Base-by-base conservation (phyloP, 768 basidiomycete species). In the Kwoniella heveanensis region DNA sequence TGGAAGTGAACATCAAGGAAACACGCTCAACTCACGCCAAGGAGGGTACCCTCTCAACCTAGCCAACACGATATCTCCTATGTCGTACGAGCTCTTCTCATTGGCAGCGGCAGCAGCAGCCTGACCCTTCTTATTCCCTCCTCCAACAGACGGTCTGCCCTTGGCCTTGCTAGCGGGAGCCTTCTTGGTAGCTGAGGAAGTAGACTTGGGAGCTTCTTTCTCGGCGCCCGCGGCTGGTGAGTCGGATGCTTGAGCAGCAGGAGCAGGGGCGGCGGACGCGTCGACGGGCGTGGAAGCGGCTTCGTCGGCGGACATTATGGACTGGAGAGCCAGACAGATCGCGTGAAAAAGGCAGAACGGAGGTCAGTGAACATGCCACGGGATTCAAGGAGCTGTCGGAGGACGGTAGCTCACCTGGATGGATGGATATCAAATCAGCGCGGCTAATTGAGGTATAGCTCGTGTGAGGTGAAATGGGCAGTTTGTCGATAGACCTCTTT, bases 11-110 rank as follows among this genome's bases (percentile, higher is more conserved):
- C 7, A 47, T 19, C n/a, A n/a, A n/a, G n/a, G n/a, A n/a, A n/a
- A n/a, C 17, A 47, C 17, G 46, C n/a, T n/a, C n/a, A n/a, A 85
- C 90, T 81, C 77, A 95, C 95, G 96, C 96, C 96, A 99, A 3
- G 90, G 85, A 1, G 96, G 92, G 82, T 84, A 97, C 10, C 95
- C 96, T 82, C 90, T 91, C 78, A 99, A 82, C 83, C 95, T 94
- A 25, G 86, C 92, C 65, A 97, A 86, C 39, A 98, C 92, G 70
- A 92, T 83, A 75, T 98, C 93, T 80, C 89, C 88, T 59, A 85
- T 77, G 24, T 84, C 84, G 79, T 90, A 95, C 50, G 52, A 59
- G 57, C 61, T 68, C 47, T 60, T 61, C 39, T 62, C 61, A 13
- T 57, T 61, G 24, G 29, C 47, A 17, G 51, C 52, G 15, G 15